A percentile compares a stretch with the other conserved stretches of the same genome.
Evolutionary conservation across 345 rosid genomes (phyloP).

Genomic region (Brassica incana): DNA sequence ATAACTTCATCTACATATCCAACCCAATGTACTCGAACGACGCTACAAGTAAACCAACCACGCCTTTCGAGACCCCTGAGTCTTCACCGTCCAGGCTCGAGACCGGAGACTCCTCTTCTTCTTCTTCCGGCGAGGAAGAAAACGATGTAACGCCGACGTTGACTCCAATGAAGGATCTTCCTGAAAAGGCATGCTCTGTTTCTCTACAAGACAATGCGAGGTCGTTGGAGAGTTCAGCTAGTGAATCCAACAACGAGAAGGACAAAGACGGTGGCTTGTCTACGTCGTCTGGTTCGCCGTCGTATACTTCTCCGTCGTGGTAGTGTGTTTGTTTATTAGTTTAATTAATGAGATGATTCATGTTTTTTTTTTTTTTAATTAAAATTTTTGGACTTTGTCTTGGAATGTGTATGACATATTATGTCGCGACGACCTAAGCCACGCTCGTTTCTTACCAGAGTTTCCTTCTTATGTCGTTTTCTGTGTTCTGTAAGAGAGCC

Average conservation of each 20-base stretch:
- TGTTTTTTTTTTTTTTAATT: not conserved
- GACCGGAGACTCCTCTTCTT: conserved; percentile 48
- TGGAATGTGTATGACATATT: conserved; percentile 33
- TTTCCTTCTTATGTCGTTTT: conserved; percentile 37
- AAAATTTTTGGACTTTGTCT: conserved; percentile 10
- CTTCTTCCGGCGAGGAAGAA: conserved; percentile 39
- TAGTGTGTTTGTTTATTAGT: conserved; percentile 25
- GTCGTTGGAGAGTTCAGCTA: conserved; percentile 54
- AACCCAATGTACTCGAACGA: conserved; percentile 80
- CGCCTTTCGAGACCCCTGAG: conserved; percentile 82
- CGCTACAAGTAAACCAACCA: conserved; percentile 38
- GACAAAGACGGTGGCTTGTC: conserved; percentile 53
- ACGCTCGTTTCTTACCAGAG: conserved; percentile 32
- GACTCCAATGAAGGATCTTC: conserved; percentile 86
- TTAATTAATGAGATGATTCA: not conserved
- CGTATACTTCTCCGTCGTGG: conserved; percentile 90
- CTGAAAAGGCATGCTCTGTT: conserved; percentile 71
- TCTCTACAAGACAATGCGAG: conserved; percentile 52
- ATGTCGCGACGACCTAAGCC: conserved; percentile 39
- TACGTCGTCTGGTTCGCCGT: conserved; percentile 64
- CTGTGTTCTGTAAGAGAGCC: conserved; percentile 9
- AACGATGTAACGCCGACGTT: conserved; percentile 63
- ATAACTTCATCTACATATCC: conserved; percentile 67
- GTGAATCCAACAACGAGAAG: conserved; percentile 47
- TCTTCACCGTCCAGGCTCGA: conserved; percentile 77